phyloP scores from a whole-genome alignment of 805 yeast genomes.

The Candida ipomoeae region DNA sequence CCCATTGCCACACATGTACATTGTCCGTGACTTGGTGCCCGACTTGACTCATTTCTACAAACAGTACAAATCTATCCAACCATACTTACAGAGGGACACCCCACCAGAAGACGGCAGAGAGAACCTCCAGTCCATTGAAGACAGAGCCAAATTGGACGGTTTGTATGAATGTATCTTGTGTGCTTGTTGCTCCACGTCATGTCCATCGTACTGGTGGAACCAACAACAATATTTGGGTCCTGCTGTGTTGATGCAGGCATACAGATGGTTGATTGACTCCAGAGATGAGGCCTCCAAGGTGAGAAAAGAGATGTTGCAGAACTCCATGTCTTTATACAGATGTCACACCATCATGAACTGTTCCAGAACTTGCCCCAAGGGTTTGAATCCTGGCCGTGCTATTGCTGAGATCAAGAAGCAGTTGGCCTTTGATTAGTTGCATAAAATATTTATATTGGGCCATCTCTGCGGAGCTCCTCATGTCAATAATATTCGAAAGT shows the following conservation, averaged over 20 bases:
- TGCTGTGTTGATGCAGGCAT: constrained; percentile 98
- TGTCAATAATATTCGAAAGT: not conserved
- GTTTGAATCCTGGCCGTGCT: constrained; percentile 95
- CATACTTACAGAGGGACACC: constrained; percentile 80
- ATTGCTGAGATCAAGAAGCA: constrained; percentile 96
- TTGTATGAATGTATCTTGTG: constrained; percentile 95
- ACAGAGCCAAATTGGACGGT: constrained; percentile 95
- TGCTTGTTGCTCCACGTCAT: constrained; percentile 98
- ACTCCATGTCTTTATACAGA: constrained; percentile 96
- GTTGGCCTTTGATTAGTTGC: constrained; percentile 66
- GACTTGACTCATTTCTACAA: constrained; percentile 96
- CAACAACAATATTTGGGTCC: constrained; percentile 98
- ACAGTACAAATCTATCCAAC: constrained; percentile 97
- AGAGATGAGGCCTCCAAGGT: constrained; percentile 83
- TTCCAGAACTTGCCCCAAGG: constrained; percentile 97
- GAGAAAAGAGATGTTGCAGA: constrained; percentile 88
- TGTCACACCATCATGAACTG: constrained; percentile 99
- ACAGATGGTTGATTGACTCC: constrained; percentile 96
- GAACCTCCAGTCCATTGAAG: constrained; percentile 84
- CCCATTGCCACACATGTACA: constrained; percentile 97
- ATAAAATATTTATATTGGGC: constrained; percentile 8
- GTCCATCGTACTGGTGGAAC: constrained; percentile 99
- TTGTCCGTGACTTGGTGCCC: constrained; percentile 95
- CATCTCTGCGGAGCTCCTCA: not conserved
- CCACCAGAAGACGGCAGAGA: constrained; percentile 89